These are phyloP conservation scores for Globisporangium irregulare DNA, from an alignment of 352 stramenopile genomes.

Conservation along the genomic window DNA sequence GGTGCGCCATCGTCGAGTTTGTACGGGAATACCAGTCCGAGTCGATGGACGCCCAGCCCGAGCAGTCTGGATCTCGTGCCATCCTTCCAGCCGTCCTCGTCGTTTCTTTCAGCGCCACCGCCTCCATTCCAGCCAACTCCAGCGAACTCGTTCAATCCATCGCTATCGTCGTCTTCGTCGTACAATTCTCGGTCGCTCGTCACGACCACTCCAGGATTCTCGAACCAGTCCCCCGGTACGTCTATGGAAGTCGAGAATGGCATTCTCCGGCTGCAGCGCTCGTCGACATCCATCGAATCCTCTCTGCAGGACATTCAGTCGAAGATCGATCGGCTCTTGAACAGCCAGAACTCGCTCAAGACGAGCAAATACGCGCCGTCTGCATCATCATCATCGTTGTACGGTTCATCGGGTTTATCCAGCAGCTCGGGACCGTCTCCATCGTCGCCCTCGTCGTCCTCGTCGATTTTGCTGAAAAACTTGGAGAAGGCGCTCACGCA, in stretches of 20 bases:
- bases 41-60: constrained; percentile 10
- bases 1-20: background rate
- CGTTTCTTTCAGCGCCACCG: constrained; percentile 1
- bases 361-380: constrained; percentile 33
- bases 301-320: constrained; percentile 67
- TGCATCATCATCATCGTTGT: constrained; percentile 4
- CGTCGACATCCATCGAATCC: constrained; percentile 76
- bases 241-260: constrained; percentile 53
- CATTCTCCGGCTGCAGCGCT: constrained; percentile 67
- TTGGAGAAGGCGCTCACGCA: constrained; percentile 71
- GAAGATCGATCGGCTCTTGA: constrained; percentile 80
- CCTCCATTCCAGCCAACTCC: constrained; percentile 1
- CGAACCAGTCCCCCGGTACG: constrained; percentile 18
- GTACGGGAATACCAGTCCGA: constrained; percentile 8
- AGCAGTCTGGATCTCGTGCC: constrained; percentile 9
- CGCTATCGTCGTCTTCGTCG: background rate
- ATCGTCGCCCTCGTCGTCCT: constrained; percentile 28
- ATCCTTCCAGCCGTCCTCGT: constrained; percentile 11
- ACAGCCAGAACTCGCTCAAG: constrained; percentile 51
- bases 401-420: constrained; percentile 22
- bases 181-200: constrained; percentile 18
- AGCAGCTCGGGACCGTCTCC: constrained; percentile 22
- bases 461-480: constrained; percentile 58
- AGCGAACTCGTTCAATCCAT: constrained; percentile 10
- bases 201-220: constrained; percentile 30